Evolutionary conservation across 2,329 filamentous ascomycete species (phyloP), one percentile per base, ranked within the genome.

Genomic region (Arthroderma sp.): DNA sequence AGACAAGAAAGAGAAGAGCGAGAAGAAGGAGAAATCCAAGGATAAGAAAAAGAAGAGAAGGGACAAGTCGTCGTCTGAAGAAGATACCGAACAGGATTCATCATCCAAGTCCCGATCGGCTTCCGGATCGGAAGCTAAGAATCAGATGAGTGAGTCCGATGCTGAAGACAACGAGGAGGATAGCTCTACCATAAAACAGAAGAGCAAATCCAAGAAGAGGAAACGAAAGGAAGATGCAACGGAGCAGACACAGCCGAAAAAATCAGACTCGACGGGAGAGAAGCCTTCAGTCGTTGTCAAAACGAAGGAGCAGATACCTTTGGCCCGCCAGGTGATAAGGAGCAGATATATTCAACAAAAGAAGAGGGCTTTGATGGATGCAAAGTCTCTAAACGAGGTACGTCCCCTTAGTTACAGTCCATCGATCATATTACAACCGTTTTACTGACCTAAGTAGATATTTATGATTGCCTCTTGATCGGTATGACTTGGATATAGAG

Each of bases 301-400:
- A 61, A 48, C 40, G 27, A 51, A 29, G 65, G 63, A 60, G 66
- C 72, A 49, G 36, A 57, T 53, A 32, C 63, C 64, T 15, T 69
- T 73, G 28, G 78, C 74, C 40, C 75, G 86, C 51, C 84, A 88
- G 60, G 75, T 83, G 44, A 78, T 88, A 39, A 73, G 89, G 50
- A 79, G 84, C 53, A 75, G 85, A 48, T 85, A 88, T 62, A 94
- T 96, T 56, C 82, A 82, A 46, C 85, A 91, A 55, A 96, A 96
- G 70, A 80, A 79, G 55, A 77, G 81, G 68, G 87, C 88, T 2
- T 75, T 87, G 47, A 75, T 86, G 68, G 84, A 95, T 61, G 74
- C 80, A 40, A 79, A 82, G 57, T 85, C 87, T 9, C 65, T 96
- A 57, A 89, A 88, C 61, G 87, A 95, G 78, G 84, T 88, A 67